These are phyloP conservation scores for Pyrenophora teres DNA, from an alignment of 2,329 filamentous ascomycete species.

Conservation along the genomic window DNA sequence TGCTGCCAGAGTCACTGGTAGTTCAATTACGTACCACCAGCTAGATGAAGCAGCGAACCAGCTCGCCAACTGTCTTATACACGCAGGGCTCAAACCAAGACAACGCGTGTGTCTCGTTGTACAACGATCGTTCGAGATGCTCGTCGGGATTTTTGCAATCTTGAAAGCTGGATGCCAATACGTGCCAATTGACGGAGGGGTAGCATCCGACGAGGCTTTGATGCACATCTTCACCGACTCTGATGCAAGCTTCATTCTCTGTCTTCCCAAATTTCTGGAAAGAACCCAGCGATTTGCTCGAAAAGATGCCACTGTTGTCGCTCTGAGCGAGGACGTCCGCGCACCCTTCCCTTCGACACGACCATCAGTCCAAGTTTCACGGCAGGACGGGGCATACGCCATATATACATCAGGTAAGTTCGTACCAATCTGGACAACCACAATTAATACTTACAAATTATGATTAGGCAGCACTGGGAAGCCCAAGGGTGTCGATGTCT, in stretches of 20 bases:
- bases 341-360: slow-evolving; percentile 19
- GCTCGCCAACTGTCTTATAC: slow-evolving; percentile 37
- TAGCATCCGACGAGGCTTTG: slow-evolving; percentile 43
- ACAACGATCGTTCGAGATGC: slow-evolving; percentile 61
- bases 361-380: slow-evolving; percentile 20
- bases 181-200: slow-evolving; percentile 62
- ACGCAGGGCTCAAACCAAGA: slow-evolving; percentile 31
- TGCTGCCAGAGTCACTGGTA: slow-evolving; percentile 29
- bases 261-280: slow-evolving; percentile 46
- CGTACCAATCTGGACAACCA: neutral
- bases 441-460: slow-evolving; percentile 2
- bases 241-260: slow-evolving; percentile 54
- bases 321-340: slow-evolving; percentile 19
- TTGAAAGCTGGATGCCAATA: slow-evolving; percentile 65
- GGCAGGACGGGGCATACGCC: slow-evolving; percentile 40
- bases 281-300: slow-evolving; percentile 26
- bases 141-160: slow-evolving; percentile 62
- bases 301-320: slow-evolving; percentile 18
- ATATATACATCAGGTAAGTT: slow-evolving; percentile 58
- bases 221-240: slow-evolving; percentile 57
- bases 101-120: slow-evolving; percentile 60
- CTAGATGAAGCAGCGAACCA: slow-evolving; percentile 37
- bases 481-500: slow-evolving; percentile 64
- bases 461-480: slow-evolving; percentile 56
- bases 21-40: slow-evolving; percentile 34